Evolutionary conservation across 208 protist genomes (phyloP), one percentile per base, ranked within the genome.

Genomic region (Trypanosomatidae sp.): DNA sequence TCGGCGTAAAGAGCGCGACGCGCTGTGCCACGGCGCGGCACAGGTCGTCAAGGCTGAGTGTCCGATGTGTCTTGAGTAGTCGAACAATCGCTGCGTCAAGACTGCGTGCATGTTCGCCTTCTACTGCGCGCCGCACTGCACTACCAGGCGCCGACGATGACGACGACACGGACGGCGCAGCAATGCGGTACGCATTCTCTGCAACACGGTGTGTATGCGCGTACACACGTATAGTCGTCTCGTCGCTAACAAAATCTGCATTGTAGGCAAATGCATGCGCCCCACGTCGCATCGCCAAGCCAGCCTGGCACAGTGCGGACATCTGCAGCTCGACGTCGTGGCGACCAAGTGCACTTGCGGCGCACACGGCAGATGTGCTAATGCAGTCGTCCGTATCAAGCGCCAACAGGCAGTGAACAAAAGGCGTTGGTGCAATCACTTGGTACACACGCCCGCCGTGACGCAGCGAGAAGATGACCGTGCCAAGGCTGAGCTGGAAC

Each of bases 51-150:
- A 83, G 70, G 15, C 61, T 56, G 22, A 81, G 41, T n/a, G 43
- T 66, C 28, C 66, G 68, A n/a, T 67, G 45, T 13, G 44, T 56
- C 33, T 91, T 91, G 33, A 91, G 54, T 13, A 77, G 43, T 25
- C 73, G 72, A 1, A 86, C 58, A 48, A 88, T 72, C 15, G 40
- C 68, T n/a, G 71, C 61, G 39, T 91, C 74, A 18, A 87, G 35
- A 44, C 57, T 71, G 27, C 61, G 58, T 6, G 59, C 62, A 39
- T 56, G 46, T 22, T 56, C 44, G 10, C 47, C 51, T 8, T 76
- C 60, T 32, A 59, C 38, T 1, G 42, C 32, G 22, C 44, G 53
- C 15, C 49, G 27, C 35, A 27, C 8, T 15, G 49, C 20, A 13
- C 8, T 23, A 8, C 42, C 27, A 8, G 21, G 16, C 6, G 24